These are phyloP conservation scores for Trichoderma sp. DNA, from an alignment of 2,329 filamentous ascomycete genomes.

Conservation along the genomic window DNA sequence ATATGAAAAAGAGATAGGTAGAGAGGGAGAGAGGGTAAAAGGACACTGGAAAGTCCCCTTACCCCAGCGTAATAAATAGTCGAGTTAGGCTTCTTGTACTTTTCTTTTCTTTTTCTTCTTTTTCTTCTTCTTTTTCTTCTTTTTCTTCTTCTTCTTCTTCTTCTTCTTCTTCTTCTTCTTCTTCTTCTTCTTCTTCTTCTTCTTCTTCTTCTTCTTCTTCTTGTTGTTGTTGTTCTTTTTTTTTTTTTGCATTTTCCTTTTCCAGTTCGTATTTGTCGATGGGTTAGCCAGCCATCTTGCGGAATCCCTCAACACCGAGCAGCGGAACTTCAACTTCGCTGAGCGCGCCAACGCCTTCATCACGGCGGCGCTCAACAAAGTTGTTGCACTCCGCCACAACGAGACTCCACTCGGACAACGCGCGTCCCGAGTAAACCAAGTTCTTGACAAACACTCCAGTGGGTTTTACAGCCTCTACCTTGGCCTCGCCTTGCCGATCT, in stretches of 20 bases:
- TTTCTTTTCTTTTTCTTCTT: neutral
- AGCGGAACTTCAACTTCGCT: constrained; percentile 60
- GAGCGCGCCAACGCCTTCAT: constrained; percentile 66
- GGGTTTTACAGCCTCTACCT: constrained; percentile 41
- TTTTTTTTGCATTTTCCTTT: too few species aligned
- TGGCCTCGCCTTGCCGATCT: constrained; percentile 1
- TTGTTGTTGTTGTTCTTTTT: neutral
- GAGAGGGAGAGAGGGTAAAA: neutral
- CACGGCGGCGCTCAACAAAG: constrained; percentile 72
- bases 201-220: neutral
- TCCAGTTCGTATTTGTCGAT: neutral
- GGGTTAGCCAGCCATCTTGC: constrained; percentile 33
- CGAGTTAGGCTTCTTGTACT: neutral
- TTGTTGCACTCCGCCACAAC: constrained; percentile 76
- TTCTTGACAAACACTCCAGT: constrained; percentile 43
- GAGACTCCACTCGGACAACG: constrained; percentile 74
- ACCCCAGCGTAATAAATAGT: neutral
- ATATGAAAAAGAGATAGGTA: neutral
- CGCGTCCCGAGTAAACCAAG: constrained; percentile 64
- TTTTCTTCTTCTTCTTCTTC: neutral
- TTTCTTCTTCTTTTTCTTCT: too few species aligned
- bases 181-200: neutral
- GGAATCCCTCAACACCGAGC: constrained; percentile 42
- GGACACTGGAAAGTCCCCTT: too few species aligned
- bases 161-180: too few species aligned